Percentiles rank a stretch among this genome's conserved stretches.
These are phyloP conservation scores for Paratinospora sagittata DNA, from an alignment of 164 flowering plant genomes.

Conservation along the genomic window DNA sequence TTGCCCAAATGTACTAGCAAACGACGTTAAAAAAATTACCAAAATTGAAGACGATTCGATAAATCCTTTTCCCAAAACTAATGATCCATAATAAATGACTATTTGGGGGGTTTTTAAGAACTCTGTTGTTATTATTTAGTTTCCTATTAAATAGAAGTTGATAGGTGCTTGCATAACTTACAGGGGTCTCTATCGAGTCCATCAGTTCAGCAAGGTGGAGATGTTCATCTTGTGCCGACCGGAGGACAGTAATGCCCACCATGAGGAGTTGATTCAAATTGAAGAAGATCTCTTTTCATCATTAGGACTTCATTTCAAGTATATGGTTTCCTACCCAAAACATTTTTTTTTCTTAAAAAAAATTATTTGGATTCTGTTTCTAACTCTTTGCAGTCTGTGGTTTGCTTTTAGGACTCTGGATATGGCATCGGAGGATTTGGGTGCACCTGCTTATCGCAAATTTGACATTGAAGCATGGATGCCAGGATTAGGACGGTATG, in stretches of 20 bases:
- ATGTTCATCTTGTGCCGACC: conserved; percentile 89
- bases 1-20: neutral
- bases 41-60: no score
- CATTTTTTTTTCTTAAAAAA: neutral
- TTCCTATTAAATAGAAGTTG: no score
- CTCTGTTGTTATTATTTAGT: neutral
- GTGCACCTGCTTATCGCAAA: conserved; percentile 96
- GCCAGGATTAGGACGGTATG: conserved; percentile 94
- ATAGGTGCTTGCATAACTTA: conserved; percentile 8
- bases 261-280: conserved; percentile 69
- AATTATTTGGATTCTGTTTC: neutral
- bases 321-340: neutral
- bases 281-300: conserved; percentile 84
- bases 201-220: conserved; percentile 96
- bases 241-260: conserved; percentile 75
- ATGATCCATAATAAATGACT: neutral
- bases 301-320: conserved; percentile 87
- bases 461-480: conserved; percentile 98
- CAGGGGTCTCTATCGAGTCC: conserved; percentile 98
- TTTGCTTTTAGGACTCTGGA: conserved; percentile 62
- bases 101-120: neutral
- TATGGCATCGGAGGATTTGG: conserved; percentile 88
- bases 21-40: neutral
- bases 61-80: no score
- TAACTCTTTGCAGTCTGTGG: neutral